A percentile compares a stretch with the other conserved stretches of the same genome.
Evolutionary conservation across 305 asterid genomes (phyloP).

Genomic region (Fraxinus paxiana): DNA sequence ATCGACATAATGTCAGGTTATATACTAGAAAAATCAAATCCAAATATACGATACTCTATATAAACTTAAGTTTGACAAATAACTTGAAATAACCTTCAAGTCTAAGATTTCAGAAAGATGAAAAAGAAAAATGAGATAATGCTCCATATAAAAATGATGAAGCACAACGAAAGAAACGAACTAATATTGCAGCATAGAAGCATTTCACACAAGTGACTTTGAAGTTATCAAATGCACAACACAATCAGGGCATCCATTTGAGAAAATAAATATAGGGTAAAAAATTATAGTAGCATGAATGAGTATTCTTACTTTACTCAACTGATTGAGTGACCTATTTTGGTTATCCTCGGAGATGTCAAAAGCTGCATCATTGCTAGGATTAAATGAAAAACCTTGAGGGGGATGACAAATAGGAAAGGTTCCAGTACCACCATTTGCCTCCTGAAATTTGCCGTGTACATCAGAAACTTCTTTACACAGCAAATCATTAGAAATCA

Average conservation of each 20-base stretch:
- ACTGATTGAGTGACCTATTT: slow-evolving; percentile 39
- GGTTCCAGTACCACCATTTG: slow-evolving; percentile 32
- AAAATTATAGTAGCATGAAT: slow-evolving; percentile 15
- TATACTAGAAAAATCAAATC: not conserved
- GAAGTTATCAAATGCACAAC: slow-evolving; percentile 15
- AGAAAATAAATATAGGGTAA: slow-evolving; percentile 7
- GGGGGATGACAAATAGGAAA: slow-evolving; percentile 25
- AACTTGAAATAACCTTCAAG: not conserved
- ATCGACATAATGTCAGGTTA: not conserved
- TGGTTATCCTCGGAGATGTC: slow-evolving; percentile 32
- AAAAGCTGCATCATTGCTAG: slow-evolving; percentile 31
- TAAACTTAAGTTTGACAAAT: slow-evolving; percentile 4
- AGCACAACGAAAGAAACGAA: slow-evolving; percentile 15
- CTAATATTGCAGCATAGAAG: slow-evolving; percentile 7
- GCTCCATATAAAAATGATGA: not conserved
- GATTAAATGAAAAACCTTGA: slow-evolving; percentile 30
- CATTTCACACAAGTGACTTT: slow-evolving; percentile 7
- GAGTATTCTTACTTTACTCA: slow-evolving; percentile 42
- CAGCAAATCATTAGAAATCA: slow-evolving; percentile 23
- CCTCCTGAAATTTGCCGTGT: slow-evolving; percentile 26
- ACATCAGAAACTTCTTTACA: slow-evolving; percentile 40
- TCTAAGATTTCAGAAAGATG: not conserved
- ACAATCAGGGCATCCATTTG: slow-evolving; percentile 19
- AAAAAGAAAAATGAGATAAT: not conserved
- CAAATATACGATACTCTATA: not conserved